Evolutionary conservation across 2,329 filamentous ascomycete species (phyloP).

Genomic region (Fusarium hainanense): DNA sequence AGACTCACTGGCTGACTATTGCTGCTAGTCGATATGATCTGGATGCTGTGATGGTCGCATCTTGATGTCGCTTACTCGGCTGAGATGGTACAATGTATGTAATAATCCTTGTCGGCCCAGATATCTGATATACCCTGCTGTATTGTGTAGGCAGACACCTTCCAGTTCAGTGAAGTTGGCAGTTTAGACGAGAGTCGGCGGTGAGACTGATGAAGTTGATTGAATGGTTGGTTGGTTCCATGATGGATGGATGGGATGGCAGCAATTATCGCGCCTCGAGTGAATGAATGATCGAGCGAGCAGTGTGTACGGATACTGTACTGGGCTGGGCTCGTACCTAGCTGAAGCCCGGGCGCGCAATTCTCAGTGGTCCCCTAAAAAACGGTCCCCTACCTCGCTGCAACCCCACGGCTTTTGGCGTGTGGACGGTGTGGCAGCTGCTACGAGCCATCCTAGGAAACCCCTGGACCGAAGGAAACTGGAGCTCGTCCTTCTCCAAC

Average conservation of each 20-base stretch:
- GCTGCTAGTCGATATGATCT: not conserved
- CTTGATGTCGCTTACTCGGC: conserved; percentile 7
- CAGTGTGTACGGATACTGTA: not conserved
- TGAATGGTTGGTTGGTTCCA: conserved; percentile 2
- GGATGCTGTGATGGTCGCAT: not conserved
- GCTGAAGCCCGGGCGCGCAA: conserved; percentile 7
- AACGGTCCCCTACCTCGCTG: conserved; percentile 32
- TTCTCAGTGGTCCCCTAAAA: conserved; percentile 37
- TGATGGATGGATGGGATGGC: conserved; percentile 2
- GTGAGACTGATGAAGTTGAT: conserved; percentile 18
- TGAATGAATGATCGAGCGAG: conserved; percentile 12
- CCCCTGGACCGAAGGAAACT: conserved; percentile 36
- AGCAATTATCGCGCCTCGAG: conserved; percentile 13
- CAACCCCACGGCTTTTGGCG: conserved; percentile 35
- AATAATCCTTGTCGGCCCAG: conserved; percentile 13
- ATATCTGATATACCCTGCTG: conserved; percentile 1
- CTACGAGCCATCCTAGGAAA: conserved; percentile 32
- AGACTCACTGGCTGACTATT: not conserved
- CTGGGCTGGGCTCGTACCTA: not conserved
- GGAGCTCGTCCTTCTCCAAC: conserved; percentile 26
- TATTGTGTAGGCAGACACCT: not conserved
- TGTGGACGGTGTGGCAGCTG: conserved; percentile 30
- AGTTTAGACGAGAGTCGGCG: conserved; percentile 11
- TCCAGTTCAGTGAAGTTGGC: conserved; percentile 1
- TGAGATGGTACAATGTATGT: conserved; percentile 22